Conservation (phyloP, 2,329 filamentous ascomycete species). For the Hypoxylon sp. region DNA sequence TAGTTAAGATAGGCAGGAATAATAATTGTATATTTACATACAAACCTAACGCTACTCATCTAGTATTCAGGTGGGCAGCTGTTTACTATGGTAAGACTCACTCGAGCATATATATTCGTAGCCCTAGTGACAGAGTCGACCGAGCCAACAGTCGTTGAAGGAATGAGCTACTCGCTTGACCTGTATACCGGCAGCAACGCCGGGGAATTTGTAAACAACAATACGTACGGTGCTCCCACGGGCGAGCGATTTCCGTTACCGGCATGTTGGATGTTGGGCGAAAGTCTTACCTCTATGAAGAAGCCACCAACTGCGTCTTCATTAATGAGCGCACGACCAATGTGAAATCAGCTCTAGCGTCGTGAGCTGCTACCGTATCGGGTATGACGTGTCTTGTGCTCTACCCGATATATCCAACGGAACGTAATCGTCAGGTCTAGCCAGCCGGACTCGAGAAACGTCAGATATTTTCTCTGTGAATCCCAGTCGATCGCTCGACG, state of each 20-base stretch:
- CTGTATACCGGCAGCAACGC: conserved; percentile 75
- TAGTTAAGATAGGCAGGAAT: conserved; percentile 45
- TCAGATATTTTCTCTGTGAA: conserved; percentile 62
- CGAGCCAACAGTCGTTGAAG: conserved; percentile 44
- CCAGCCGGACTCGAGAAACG: conserved; percentile 62
- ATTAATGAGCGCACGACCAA: conserved; percentile 76
- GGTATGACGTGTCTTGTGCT: conserved; percentile 66
- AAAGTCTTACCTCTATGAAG: conserved; percentile 64
- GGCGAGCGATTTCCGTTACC: conserved; percentile 59
- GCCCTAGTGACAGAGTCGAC: conserved; percentile 38
- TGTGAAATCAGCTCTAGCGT: conserved; percentile 76
- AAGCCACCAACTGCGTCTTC: conserved; percentile 66
- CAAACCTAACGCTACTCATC: conserved; percentile 13
- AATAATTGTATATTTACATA: conserved; percentile 25
- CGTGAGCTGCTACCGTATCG: conserved; percentile 73
- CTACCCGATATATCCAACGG: conserved; percentile 75
- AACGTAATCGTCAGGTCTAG: conserved; percentile 71
- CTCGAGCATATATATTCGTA: conserved; percentile 51
- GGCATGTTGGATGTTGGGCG: conserved; percentile 50
- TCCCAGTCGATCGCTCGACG: conserved; percentile 70
- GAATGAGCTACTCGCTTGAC: conserved; percentile 67
- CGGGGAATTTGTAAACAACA: conserved; percentile 80
- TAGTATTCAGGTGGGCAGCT: conserved; percentile 37
- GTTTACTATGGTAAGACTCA: conserved; percentile 55
- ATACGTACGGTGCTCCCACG: conserved; percentile 71